Evolutionary conservation across 2,329 filamentous ascomycete species (phyloP), one percentile per base, ranked within the genome.

Genomic region (Metarhizium humberi): DNA sequence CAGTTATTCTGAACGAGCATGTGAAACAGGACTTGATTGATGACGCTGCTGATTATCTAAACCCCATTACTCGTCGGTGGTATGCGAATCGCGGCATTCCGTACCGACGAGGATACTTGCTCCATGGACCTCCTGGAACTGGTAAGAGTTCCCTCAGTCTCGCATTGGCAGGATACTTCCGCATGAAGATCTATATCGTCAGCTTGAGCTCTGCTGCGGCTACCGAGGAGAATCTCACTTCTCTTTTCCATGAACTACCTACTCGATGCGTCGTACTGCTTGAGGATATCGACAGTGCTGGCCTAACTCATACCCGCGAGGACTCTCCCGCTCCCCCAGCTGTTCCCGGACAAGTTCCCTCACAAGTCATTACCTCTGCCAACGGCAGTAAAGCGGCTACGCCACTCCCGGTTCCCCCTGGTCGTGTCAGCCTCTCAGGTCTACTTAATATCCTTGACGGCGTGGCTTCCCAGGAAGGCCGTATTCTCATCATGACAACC

Each of bases 31-130:
- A 78, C 2, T 73, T 87, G 13, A 73, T 87, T 50, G 74, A 77
- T 46, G 84, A 87, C 61, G 77, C 85, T 36, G 74, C 73, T 30
- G 82, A 86, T 61, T 87, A 87, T 62, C 76, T 87, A 40, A 74
- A 82, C 58, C 82, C 82, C 0, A 69, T 74, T 13, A 86, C 84
- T 0, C 75, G 80, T 48, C 77, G 84, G n/a, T 95, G 90, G 89
- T 95, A 96, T 66, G 78, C 85, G 0, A 87, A 89, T 61, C 80
- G 90, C 6, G 90, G 90, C 1, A 92, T 95, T 34, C 90, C 91
- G 0, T 95, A 95, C 67, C 81, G 90, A 14, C 79, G 90, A 4
- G 91, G 90, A 0, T 95, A 94, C 64, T 79, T 95, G 0, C 82
- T 95, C 16, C 77, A 92, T 60, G 90, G 90, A 0, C 88, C 89